A percentile compares a stretch with the other conserved stretches of the same genome.
phyloP scores from a whole-genome alignment of 2,329 filamentous ascomycete genomes.

The Aspergillus sp. region DNA sequence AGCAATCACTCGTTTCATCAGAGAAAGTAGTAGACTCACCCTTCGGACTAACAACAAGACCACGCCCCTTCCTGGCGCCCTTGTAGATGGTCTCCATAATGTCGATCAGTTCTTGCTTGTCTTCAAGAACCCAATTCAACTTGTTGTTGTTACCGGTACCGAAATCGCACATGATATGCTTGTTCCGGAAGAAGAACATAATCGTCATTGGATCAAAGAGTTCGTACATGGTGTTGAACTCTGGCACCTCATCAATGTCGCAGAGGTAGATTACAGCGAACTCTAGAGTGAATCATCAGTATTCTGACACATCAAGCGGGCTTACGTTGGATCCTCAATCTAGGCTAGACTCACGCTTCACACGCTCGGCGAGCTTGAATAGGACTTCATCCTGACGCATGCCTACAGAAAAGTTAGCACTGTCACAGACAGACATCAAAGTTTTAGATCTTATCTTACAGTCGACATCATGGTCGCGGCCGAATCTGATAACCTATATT shows the following conservation, averaged over 20 bases:
- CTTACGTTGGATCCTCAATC: not conserved
- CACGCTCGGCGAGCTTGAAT: slow-evolving; percentile 86
- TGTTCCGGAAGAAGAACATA: slow-evolving; percentile 70
- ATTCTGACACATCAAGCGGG: not conserved
- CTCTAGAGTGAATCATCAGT: slow-evolving; percentile 20
- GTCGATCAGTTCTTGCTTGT: slow-evolving; percentile 98
- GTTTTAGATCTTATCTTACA: too few species aligned
- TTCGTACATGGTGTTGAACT: slow-evolving; percentile 96
- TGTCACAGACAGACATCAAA: not conserved
- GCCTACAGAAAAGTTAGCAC: slow-evolving; percentile 36
- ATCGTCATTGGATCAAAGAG: slow-evolving; percentile 86
- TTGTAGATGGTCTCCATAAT: slow-evolving; percentile 98
- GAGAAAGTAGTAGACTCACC: slow-evolving; percentile 47
- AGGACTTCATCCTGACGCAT: slow-evolving; percentile 90
- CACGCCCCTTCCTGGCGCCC: slow-evolving; percentile 96
- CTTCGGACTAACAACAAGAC: slow-evolving; percentile 95
- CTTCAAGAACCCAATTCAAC: slow-evolving; percentile 91
- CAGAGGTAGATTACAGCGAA: slow-evolving; percentile 77
- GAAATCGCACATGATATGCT: slow-evolving; percentile 91
- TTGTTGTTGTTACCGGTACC: slow-evolving; percentile 99
- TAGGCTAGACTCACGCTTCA: slow-evolving; percentile 61
- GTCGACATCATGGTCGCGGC: slow-evolving; percentile 79
- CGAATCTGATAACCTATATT: slow-evolving; percentile 80
- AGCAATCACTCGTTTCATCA: not conserved
- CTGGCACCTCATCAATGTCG: slow-evolving; percentile 85